Percentiles rank a stretch among this genome's conserved stretches.
Conservation (phyloP, 495 filamentous ascomycete genomes). For the Evernia prunastri region DNA sequence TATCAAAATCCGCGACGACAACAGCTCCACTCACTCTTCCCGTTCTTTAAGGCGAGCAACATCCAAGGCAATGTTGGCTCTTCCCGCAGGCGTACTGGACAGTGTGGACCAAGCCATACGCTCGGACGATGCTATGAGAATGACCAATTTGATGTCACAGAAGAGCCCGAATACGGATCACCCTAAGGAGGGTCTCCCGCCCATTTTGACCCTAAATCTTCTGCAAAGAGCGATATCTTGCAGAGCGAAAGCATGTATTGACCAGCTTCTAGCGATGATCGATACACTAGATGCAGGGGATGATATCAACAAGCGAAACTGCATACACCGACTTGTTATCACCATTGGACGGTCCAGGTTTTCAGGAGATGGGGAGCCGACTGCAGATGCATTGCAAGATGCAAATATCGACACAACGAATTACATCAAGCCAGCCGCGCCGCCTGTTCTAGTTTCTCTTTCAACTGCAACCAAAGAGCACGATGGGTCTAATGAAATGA, state of each 20-base stretch:
- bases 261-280: constrained; percentile 58
- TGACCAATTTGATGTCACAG: constrained; percentile 54
- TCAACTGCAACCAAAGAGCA: constrained; percentile 48
- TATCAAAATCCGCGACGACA: constrained; percentile 61
- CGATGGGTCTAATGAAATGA: constrained; percentile 53
- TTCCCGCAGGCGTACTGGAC: constrained; percentile 60
- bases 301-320: constrained; percentile 90
- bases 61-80: constrained; percentile 61
- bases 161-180: constrained; percentile 49
- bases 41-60: constrained; percentile 64
- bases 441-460: constrained; percentile 55
- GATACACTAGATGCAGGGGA: constrained; percentile 72
- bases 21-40: constrained; percentile 61
- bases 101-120: constrained; percentile 71
- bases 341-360: constrained; percentile 73
- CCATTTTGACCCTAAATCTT: constrained; percentile 65
- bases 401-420: constrained; percentile 48
- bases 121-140: constrained; percentile 57
- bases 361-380: constrained; percentile 38
- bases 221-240: constrained; percentile 78
- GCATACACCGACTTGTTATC: constrained; percentile 85
- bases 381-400: constrained; percentile 42
- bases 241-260: constrained; percentile 59
- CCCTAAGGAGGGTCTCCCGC: constrained; percentile 40
- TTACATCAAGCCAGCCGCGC: constrained; percentile 71